Base-by-base conservation (phyloP, 2,329 filamentous ascomycete genomes). In the Ceratocystiopsis sp. region DNA sequence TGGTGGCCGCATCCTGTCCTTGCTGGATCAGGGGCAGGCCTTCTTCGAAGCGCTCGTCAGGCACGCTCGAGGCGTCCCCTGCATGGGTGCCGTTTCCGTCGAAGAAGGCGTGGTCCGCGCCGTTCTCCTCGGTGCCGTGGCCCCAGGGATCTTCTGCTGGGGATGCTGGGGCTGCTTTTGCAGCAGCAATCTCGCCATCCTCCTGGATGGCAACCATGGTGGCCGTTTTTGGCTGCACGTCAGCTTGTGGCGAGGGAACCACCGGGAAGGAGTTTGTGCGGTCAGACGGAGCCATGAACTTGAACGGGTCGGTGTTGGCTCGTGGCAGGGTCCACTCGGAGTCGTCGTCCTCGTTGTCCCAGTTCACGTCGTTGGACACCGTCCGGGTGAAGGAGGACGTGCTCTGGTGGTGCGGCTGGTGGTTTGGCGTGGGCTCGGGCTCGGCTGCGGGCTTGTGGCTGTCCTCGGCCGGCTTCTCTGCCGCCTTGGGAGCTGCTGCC, bases 11-110 rank as follows among this genome's bases (percentile, higher is more conserved):
- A 8, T 29, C 25, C 6, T 34, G 13, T 7, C 12, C 57, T 17
- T 66, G 63, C 0, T 50, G 42, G 51, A 75, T 74, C 46, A 85
- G 58, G 1, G 80, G 79, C 5, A 84, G 46, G 0, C 80, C 80
- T 59, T 85, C 80, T 45, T 82, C 78, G 49, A 70, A 84, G 38
- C 80, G 71, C 19, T 71, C 69, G 21, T 79, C 71, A 1, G 63
- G 60, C 18, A 8, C 10, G 10, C 25, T 11, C 25, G 25, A 10
- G 6, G 9, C 25, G 6, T 29, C 25, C 25, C 25, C 6, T 11
- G 25, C 25, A 29, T 29, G 4, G 25, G 25, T 29, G 25, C 25
- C 25, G 25, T 29, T 29, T 8, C 25, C 25, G 25, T 29, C 25
- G 9, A 46, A 46, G 32, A 44, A 44, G 6, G 45, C 40, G 32